phyloP scores from a whole-genome alignment of 306 rosid genomes.

The Citrullus amarus region DNA sequence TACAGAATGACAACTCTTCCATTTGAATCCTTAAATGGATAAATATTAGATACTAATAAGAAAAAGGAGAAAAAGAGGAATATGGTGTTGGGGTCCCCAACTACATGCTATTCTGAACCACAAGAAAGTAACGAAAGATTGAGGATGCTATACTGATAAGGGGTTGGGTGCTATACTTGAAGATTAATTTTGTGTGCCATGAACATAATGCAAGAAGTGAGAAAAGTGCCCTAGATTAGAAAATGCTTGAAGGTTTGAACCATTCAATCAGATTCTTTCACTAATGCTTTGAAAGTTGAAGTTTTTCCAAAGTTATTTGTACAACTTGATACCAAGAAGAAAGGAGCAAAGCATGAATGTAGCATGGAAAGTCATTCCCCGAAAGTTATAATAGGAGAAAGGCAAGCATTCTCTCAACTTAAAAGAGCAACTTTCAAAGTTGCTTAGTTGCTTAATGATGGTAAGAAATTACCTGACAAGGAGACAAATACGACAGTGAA shows the following conservation, averaged over 20 bases:
- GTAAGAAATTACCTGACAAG: slow-evolving; percentile 50
- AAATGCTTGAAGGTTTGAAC: neutral
- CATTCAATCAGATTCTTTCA: neutral
- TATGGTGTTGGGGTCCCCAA: neutral
- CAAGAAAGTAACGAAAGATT: neutral
- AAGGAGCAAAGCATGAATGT: neutral
- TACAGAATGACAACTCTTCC: neutral
- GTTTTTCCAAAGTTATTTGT: neutral
- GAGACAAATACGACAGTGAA: slow-evolving; percentile 29
- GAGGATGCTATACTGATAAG: neutral
- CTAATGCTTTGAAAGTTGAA: neutral
- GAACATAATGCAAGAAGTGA: neutral
- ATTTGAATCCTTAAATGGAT: neutral
- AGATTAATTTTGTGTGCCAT: neutral
- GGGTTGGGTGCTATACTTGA: neutral
- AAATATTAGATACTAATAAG: neutral
- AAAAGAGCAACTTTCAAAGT: neutral
- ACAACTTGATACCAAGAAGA: neutral
- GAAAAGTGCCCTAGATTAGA: neutral
- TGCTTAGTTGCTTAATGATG: neutral
- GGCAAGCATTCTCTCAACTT: neutral
- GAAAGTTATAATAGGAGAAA: neutral
- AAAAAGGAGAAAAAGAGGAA: neutral
- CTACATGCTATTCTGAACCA: neutral
- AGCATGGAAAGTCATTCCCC: neutral